These are phyloP conservation scores for Pseudozyma pruni DNA, from an alignment of 1,284 basidiomycete genomes.

Conservation along the genomic window DNA sequence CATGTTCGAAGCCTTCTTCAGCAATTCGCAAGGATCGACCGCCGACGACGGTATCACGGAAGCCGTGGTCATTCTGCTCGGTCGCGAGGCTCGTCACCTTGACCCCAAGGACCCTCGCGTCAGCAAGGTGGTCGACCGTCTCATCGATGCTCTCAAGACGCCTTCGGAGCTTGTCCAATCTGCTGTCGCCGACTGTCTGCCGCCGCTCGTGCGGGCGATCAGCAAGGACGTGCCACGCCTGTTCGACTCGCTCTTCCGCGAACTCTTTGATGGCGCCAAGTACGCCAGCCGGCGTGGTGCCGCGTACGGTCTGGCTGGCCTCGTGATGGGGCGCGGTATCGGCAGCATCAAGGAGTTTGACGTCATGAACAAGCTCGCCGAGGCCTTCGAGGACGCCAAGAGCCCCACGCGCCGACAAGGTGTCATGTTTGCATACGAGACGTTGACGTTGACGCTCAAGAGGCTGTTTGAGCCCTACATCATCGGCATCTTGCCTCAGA, in stretches of 20 bases:
- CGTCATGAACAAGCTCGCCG: constrained; percentile 79
- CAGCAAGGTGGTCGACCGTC: constrained; percentile 79
- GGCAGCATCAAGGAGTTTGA: constrained; percentile 84
- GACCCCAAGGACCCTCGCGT: constrained; percentile 71
- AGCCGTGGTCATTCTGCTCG: constrained; percentile 92
- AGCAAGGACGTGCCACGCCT: constrained; percentile 71
- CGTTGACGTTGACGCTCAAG: constrained; percentile 83
- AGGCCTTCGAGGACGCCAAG: constrained; percentile 89
- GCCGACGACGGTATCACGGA: constrained; percentile 76
- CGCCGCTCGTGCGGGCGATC: constrained; percentile 84
- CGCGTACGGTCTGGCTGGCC: constrained; percentile 93
- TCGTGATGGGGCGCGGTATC: constrained; percentile 89
- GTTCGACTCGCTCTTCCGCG: constrained; percentile 78
- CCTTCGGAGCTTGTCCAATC: constrained; percentile 96
- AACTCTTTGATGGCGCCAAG: constrained; percentile 72
- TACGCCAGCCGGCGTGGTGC: constrained; percentile 93
- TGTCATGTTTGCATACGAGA: constrained; percentile 91
- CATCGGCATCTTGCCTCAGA: constrained; percentile 82
- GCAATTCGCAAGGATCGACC: constrained; percentile 63
- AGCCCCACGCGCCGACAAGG: constrained; percentile 88
- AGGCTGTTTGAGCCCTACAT: constrained; percentile 95
- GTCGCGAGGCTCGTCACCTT: constrained; percentile 89
- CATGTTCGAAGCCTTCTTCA: constrained; percentile 85
- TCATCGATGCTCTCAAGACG: constrained; percentile 90
- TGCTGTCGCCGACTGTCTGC: constrained; percentile 88